Percentiles rank a stretch among this genome's conserved stretches.
Conservation (phyloP, 75 land plant species). For the Selaginella moellendorffii region DNA sequence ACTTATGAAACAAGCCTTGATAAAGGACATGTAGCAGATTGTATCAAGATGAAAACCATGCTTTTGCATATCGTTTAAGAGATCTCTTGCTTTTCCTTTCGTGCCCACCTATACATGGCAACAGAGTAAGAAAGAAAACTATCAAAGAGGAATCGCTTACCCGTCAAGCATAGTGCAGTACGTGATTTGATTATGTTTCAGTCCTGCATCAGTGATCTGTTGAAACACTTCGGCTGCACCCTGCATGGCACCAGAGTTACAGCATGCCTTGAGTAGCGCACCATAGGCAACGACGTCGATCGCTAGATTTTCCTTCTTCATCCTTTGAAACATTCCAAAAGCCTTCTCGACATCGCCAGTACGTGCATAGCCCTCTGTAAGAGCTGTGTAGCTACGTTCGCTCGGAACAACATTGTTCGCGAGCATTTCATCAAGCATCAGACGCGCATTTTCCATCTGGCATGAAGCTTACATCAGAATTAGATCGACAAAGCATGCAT, state of each 20-base stretch:
- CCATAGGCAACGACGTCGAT: slow-evolving; percentile 64
- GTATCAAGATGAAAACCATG: slow-evolving; percentile 67
- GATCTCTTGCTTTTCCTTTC: slow-evolving; percentile 86
- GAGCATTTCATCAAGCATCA: slow-evolving; percentile 66
- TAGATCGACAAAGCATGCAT: slow-evolving; percentile 28
- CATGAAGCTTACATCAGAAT: background rate
- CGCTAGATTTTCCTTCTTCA: slow-evolving; percentile 58
- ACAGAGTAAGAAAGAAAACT: background rate
- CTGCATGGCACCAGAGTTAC: slow-evolving; percentile 95
- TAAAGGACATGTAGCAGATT: slow-evolving; percentile 80
- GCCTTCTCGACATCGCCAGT: slow-evolving; percentile 83
- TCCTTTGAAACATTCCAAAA: slow-evolving; percentile 68
- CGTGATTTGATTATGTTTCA: slow-evolving; percentile 50
- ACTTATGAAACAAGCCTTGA: slow-evolving; percentile 89
- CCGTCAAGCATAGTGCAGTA: slow-evolving; percentile 96
- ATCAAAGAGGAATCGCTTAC: too few species aligned
- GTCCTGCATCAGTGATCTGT: slow-evolving; percentile 63
- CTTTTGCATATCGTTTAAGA: slow-evolving; percentile 85
- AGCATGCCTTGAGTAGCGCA: slow-evolving; percentile 89
- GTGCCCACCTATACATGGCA: slow-evolving; percentile 59
- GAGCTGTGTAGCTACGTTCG: slow-evolving; percentile 83
- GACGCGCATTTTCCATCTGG: slow-evolving; percentile 77
- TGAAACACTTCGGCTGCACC: slow-evolving; percentile 80
- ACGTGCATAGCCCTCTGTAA: slow-evolving; percentile 95
- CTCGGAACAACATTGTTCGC: slow-evolving; percentile 62